phyloP scores from a whole-genome alignment of 2,329 filamentous ascomycete species.

The Claviceps sp. region DNA sequence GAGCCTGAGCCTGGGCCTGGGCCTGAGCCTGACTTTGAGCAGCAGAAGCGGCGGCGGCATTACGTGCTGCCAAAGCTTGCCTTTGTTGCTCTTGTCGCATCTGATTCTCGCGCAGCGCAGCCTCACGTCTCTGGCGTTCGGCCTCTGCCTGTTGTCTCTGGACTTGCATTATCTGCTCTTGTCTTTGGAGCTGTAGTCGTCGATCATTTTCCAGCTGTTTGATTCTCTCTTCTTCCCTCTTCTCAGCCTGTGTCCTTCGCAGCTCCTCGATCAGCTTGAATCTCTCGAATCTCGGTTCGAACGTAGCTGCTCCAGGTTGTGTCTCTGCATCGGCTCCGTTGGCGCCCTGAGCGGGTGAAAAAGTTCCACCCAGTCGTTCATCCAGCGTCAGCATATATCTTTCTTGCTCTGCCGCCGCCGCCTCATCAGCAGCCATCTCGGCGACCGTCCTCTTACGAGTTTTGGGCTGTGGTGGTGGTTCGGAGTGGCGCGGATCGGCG shows the following conservation, averaged over 20 bases:
- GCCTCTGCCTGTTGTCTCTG: constrained; percentile 32
- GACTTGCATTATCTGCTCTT: constrained; percentile 28
- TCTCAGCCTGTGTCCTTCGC: constrained; percentile 62
- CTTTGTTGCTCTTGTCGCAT: constrained; percentile 23
- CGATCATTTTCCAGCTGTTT: constrained; percentile 48
- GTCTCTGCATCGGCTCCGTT: constrained; percentile 56
- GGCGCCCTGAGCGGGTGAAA: constrained; percentile 42
- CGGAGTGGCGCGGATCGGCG: constrained; percentile 63
- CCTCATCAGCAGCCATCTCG: constrained; percentile 90
- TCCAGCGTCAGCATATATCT: constrained; percentile 88
- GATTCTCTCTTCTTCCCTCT: constrained; percentile 61
- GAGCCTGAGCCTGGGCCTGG: constrained; percentile 8
- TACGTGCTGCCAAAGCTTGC: constrained; percentile 18
- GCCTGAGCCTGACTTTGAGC: constrained; percentile 13
- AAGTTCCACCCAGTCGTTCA: constrained; percentile 56
- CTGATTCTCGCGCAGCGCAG: constrained; percentile 22
- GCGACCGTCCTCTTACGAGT: constrained; percentile 85
- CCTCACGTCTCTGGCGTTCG: constrained; percentile 26
- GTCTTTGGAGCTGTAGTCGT: constrained; percentile 32
- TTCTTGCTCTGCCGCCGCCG: constrained; percentile 76
- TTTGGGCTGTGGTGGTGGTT: constrained; percentile 70
- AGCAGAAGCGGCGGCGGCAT: constrained; percentile 11
- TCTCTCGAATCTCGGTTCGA: constrained; percentile 75
- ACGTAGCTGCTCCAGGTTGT: constrained; percentile 55
- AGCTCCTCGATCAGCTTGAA: constrained; percentile 89